Conservation (phyloP, 1,284 basidiomycete species). For the Gomphus bonarii region DNA sequence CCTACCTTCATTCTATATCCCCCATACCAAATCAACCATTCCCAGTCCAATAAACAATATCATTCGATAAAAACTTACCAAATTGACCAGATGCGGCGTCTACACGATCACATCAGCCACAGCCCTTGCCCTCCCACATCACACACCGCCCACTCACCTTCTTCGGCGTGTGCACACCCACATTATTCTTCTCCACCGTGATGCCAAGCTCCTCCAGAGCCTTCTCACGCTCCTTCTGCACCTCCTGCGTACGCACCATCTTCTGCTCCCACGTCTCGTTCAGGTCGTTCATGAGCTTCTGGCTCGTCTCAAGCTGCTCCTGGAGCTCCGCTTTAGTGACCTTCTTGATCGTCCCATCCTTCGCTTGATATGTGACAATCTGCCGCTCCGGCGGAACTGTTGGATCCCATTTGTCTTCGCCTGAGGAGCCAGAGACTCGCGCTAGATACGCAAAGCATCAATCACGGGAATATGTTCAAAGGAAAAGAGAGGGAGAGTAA, state of each 20-base stretch:
- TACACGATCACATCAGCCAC: slow-evolving; percentile 24
- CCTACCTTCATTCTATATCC: slow-evolving; percentile 71
- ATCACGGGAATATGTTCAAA: not conserved
- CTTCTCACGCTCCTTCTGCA: slow-evolving; percentile 94
- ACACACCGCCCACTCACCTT: slow-evolving; percentile 38
- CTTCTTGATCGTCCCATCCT: slow-evolving; percentile 88
- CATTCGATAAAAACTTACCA: slow-evolving; percentile 43
- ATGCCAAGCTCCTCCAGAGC: slow-evolving; percentile 97
- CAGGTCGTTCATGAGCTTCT: slow-evolving; percentile 93
- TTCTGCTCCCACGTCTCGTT: slow-evolving; percentile 99
- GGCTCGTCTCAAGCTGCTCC: slow-evolving; percentile 92
- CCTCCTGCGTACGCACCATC: slow-evolving; percentile 83
- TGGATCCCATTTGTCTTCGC: slow-evolving; percentile 80
- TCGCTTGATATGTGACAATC: slow-evolving; percentile 90
- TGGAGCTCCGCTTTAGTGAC: slow-evolving; percentile 96
- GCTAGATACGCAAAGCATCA: slow-evolving; percentile 31
- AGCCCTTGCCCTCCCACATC: not conserved
- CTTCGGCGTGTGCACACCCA: slow-evolving; percentile 99
- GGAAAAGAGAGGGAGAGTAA: slow-evolving; percentile 1
- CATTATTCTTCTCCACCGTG: slow-evolving; percentile 91
- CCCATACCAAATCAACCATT: slow-evolving; percentile 11
- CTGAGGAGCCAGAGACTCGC: slow-evolving; percentile 51
- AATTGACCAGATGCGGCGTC: slow-evolving; percentile 93
- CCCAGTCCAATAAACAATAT: not conserved
- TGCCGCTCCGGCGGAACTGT: slow-evolving; percentile 89